Conservation (phyloP, 306 rosid genomes). For the Hippophae gyantsensis region DNA sequence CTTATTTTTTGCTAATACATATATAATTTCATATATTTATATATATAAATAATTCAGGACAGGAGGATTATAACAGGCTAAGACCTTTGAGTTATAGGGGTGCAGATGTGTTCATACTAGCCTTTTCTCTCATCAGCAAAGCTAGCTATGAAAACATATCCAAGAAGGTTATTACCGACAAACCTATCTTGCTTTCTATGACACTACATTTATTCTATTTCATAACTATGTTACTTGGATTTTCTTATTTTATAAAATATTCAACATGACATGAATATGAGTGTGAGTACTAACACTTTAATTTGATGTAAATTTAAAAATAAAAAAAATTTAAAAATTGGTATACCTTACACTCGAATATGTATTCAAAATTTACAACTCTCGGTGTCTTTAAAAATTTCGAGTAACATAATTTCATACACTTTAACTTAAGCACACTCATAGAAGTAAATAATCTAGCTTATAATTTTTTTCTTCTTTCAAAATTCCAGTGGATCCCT, state of each 20-base stretch:
- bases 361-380: no score
- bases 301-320: no score
- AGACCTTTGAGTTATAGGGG: constrained; percentile 97
- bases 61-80: constrained; percentile 87
- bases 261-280: no score
- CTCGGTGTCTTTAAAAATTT: fast-evolving
- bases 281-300: fast-evolving
- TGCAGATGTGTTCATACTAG: constrained; percentile 87
- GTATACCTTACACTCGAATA: fast-evolving
- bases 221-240: no score
- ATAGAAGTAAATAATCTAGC: neutral
- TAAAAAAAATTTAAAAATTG: no score
- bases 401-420: no score
- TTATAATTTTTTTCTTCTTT: neutral
- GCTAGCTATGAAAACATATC: constrained; percentile 90
- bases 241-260: no score
- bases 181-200: neutral
- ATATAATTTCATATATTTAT: no score
- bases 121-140: constrained; percentile 87
- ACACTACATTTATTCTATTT: neutral
- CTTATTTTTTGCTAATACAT: no score
- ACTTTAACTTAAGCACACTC: no score
- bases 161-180: constrained; percentile 50
- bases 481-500: constrained; percentile 35
- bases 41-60: constrained; percentile 38